Evolutionary conservation across 345 rosid species (phyloP).

Genomic region (Eucalyptus erythrocorys): DNA sequence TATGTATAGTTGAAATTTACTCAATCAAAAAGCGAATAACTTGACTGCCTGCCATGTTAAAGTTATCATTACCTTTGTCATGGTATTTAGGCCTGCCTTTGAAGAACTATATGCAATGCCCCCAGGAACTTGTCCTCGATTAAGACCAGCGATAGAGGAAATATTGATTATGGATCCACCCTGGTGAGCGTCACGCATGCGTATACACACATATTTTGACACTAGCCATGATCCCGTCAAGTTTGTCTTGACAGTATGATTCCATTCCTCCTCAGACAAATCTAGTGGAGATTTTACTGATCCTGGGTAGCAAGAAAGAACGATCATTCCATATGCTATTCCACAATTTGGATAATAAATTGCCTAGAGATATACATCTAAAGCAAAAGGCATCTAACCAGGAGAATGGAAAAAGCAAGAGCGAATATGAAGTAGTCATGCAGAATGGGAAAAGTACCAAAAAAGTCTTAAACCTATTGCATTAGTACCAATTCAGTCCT

Average conservation of each 20-base stretch:
- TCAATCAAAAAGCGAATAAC: background rate
- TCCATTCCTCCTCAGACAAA: constrained; percentile 61
- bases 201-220: constrained; percentile 45
- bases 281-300: constrained; percentile 28
- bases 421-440: background rate
- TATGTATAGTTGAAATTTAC: background rate
- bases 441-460: too few relatives aligned
- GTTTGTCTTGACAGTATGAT: constrained; percentile 38
- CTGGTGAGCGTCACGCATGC: constrained; percentile 42
- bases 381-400: background rate
- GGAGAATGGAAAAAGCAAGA: background rate
- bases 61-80: constrained; percentile 36
- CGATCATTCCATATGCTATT: too few relatives aligned
- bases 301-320: constrained; percentile 4
- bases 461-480: too few relatives aligned
- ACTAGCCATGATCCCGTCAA: constrained; percentile 71
- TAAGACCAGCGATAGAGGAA: constrained; percentile 54
- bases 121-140: constrained; percentile 49
- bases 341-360: background rate
- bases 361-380: background rate
- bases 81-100: constrained; percentile 38
- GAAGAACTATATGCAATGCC: constrained; percentile 49
- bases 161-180: constrained; percentile 73
- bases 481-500: too few relatives aligned
- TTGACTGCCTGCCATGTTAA: background rate